These are phyloP conservation scores for Gliomastix tumulicola DNA, from an alignment of 2,329 filamentous ascomycete genomes.

Conservation along the genomic window DNA sequence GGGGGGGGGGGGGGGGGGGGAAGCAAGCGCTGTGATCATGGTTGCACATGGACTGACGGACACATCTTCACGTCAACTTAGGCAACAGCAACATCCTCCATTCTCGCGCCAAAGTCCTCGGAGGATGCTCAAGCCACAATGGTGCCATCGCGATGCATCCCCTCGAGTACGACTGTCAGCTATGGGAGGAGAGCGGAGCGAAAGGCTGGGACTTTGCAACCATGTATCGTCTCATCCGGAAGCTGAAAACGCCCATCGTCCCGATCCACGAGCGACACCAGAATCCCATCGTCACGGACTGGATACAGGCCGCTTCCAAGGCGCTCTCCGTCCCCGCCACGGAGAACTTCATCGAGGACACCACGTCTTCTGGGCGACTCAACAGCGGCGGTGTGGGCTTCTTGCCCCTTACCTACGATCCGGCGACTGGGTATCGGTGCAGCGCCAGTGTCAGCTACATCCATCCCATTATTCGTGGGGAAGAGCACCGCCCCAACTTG, in stretches of 20 bases:
- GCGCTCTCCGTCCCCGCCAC: conserved; percentile 77
- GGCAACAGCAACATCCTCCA: conserved; percentile 89
- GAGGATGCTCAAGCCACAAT: conserved; percentile 90
- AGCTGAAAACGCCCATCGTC: conserved; percentile 80
- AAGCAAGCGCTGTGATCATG: too few species aligned
- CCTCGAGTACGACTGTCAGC: conserved; percentile 79
- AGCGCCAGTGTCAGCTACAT: conserved; percentile 92
- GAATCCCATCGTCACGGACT: conserved; percentile 88
- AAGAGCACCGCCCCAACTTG: conserved; percentile 76
- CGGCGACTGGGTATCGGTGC: conserved; percentile 76
- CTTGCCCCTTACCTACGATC: conserved; percentile 88
- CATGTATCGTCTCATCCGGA: conserved; percentile 75
- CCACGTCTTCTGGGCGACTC: conserved; percentile 64
- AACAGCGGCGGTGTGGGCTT: conserved; percentile 75
- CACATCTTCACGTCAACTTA: too few species aligned
- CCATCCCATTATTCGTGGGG: conserved; percentile 78
- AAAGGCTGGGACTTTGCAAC: conserved; percentile 82
- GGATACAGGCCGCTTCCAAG: conserved; percentile 72
- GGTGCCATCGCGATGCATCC: conserved; percentile 89
- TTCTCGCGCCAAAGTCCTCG: conserved; percentile 85
- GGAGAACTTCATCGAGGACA: conserved; percentile 81
- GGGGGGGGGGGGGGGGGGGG: too few species aligned
- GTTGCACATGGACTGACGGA: too few species aligned
- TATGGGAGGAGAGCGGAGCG: conserved; percentile 78
- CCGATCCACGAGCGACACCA: conserved; percentile 78